These are phyloP conservation scores for Gnomoniopsis sp. DNA, from an alignment of 2,329 filamentous ascomycete species.

Conservation along the genomic window DNA sequence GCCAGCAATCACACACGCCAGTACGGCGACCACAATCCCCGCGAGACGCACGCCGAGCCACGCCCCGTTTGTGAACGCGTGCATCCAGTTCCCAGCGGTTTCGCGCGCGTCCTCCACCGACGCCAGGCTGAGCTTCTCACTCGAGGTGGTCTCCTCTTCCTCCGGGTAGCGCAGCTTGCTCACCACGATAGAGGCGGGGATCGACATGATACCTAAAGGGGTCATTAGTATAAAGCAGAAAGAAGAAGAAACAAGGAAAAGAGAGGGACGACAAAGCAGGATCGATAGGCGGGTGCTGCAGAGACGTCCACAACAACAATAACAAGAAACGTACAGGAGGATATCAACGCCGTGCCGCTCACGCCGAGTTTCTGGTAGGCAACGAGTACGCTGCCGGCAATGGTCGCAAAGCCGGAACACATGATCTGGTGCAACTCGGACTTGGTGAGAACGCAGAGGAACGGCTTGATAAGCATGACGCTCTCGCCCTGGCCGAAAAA, in stretches of 20 bases:
- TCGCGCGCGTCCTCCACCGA: slow-evolving; percentile 73
- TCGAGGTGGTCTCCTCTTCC: slow-evolving; percentile 80
- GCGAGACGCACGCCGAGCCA: slow-evolving; percentile 86
- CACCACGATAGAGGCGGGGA: slow-evolving; percentile 83
- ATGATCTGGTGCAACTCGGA: slow-evolving; percentile 91
- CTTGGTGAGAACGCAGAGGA: slow-evolving; percentile 78
- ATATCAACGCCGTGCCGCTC: slow-evolving; percentile 80
- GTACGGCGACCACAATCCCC: slow-evolving; percentile 73
- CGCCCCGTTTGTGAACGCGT: slow-evolving; percentile 80
- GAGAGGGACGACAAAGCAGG: too few relatives aligned
- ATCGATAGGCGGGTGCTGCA: too few relatives aligned
- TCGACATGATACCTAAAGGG: slow-evolving; percentile 67
- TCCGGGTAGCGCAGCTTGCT: slow-evolving; percentile 90
- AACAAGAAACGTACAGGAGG: slow-evolving; percentile 66
- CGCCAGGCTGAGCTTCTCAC: slow-evolving; percentile 72
- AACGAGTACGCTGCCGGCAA: slow-evolving; percentile 81
- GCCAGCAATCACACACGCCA: slow-evolving; percentile 81
- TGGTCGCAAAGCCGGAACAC: slow-evolving; percentile 89
- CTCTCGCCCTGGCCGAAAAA: slow-evolving; percentile 95
- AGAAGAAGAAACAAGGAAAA: slow-evolving; percentile 64
- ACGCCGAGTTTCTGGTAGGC: slow-evolving; percentile 83
- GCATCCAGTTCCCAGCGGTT: slow-evolving; percentile 73
- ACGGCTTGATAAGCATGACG: slow-evolving; percentile 86
- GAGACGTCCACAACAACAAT: background rate
- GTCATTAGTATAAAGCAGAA: background rate